Evolutionary conservation across 352 stramenopile genomes (phyloP), one percentile per base, ranked within the genome.

Genomic region (Globisporangium alternatum): DNA sequence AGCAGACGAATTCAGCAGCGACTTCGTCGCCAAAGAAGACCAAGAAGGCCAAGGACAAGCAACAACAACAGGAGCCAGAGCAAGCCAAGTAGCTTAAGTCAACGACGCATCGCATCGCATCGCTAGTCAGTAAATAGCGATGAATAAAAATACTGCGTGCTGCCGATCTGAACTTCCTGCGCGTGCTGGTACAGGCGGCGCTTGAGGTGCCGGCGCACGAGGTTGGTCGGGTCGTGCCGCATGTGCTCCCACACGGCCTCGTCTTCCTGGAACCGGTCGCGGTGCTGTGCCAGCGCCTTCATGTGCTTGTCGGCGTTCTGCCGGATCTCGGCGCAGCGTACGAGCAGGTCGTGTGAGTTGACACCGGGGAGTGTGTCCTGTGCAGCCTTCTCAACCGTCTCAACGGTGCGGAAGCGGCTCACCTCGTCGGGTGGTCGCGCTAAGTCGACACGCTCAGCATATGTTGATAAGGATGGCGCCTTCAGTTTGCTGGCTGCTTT

Each of bases 331-430:
- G 79, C 74, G 44, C 82, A 91, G 0, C 76, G 75, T 33, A 93
- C 74, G 0, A 93, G 75, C 28, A 93, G 69, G 12, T 93, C 80
- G 58, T 90, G 82, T n/a, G 85, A 89, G 62, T 80, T 87, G 13
- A 93, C 82, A 51, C 70, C 58, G 0, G 55, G 59, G 33, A 93
- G 67, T 0, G 71, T 44, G 49, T 91, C 85, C 2, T 59, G 63
- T 8, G 72, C 62, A 1, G 81, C 84, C 31, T 77, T 68, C 41
- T 91, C 84, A 9, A 93, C 84, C 0, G 77, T 89, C 66, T 90
- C 82, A 48, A 93, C 89, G 3, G 60, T 63, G 22, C 74, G 68
- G 45, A 86, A 88, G n/a, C 47, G 57, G 31, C 30, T 44, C 19
- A 44, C 52, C 31, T 57, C 31, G 31, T 57, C 31, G 31, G 52